A percentile compares a stretch with the other conserved stretches of the same genome.
These are phyloP conservation scores for Parafenestella ontariensis DNA, from an alignment of 2,329 filamentous ascomycete genomes.

Conservation along the genomic window DNA sequence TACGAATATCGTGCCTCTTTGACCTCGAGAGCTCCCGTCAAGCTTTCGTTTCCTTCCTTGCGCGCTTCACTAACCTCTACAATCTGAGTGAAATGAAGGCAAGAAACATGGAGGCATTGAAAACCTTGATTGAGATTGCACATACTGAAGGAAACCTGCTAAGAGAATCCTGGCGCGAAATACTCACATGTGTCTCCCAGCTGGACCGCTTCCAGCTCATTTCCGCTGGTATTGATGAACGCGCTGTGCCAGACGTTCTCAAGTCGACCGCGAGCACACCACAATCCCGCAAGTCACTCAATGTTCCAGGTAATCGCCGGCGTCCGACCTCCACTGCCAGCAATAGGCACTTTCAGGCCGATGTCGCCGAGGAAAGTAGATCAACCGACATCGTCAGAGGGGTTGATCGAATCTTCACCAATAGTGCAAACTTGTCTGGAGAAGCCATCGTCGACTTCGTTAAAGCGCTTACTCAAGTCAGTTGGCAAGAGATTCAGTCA, in stretches of 20 bases:
- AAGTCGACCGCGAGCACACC: slow-evolving; percentile 68
- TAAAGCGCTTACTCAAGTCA: slow-evolving; percentile 88
- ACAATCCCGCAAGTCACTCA: slow-evolving; percentile 71
- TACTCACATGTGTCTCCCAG: slow-evolving; percentile 94
- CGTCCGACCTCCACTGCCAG: slow-evolving; percentile 55
- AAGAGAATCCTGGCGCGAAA: slow-evolving; percentile 91
- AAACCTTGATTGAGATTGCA: slow-evolving; percentile 88
- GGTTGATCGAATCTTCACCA: slow-evolving; percentile 95
- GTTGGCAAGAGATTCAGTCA: slow-evolving; percentile 98
- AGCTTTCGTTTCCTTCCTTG: slow-evolving; percentile 91
- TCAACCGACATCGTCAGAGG: slow-evolving; percentile 92
- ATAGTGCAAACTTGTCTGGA: slow-evolving; percentile 89
- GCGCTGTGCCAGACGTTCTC: slow-evolving; percentile 88
- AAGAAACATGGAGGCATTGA: slow-evolving; percentile 95
- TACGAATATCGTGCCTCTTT: slow-evolving; percentile 91
- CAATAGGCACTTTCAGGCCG: slow-evolving; percentile 65
- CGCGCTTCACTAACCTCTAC: slow-evolving; percentile 93
- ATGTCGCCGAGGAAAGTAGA: slow-evolving; percentile 89
- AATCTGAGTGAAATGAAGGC: slow-evolving; percentile 94
- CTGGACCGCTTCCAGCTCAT: slow-evolving; percentile 94
- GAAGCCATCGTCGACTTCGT: slow-evolving; percentile 97
- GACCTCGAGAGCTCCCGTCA: slow-evolving; percentile 91
- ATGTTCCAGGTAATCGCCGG: slow-evolving; percentile 62
- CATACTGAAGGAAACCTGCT: slow-evolving; percentile 91
- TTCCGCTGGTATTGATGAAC: slow-evolving; percentile 92